Evolutionary conservation across 768 basidiomycete genomes (phyloP), one percentile per base, ranked within the genome.

Genomic region (Sarcomyxa edulis): DNA sequence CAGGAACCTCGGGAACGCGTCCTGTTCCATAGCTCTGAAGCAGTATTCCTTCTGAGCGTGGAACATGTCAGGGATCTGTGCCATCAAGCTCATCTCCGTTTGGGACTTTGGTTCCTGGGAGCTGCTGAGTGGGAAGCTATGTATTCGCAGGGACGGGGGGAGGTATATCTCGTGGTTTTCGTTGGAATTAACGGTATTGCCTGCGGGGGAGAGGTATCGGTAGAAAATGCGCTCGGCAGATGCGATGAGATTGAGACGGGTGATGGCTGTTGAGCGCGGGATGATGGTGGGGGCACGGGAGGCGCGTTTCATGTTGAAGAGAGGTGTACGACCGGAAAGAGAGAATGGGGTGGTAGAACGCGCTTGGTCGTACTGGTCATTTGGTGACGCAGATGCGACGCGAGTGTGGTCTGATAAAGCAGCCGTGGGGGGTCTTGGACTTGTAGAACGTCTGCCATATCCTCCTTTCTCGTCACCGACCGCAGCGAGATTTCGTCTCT

Each of bases 91-190:
- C 28, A 80, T 60, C 60, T 93, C 91, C 18, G 70, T 65, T 53
- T 74, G 72, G 4, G 79, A 67, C 54, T 71, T 76, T 3, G 89
- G 90, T 40, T 91, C 81, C 29, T 80, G 74, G 2, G 72, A 62
- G 50, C 81, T 81, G 51, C 71, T 87, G 39, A 92, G 70, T 2
- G 93, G 92, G 70, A 99, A 98, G 18, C 76, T 72, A 60, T 94
- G 81, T 53, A 98, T 82, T 35, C 96, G 88, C 30, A 99, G 76
- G 16, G 88, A 76, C 1, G 93, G 88, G 0, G 96, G 96, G 14
- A 99, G 83, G 58, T 98, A 98, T 35, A 99, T 94, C 68, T 98
- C 95, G 59, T 97, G 95, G 61, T 92, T 94, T 56, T 93, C 88
- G 9, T 80, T 77, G 11, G 84, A 79, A 46, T 86, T 80, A 6